Evolutionary conservation across 2,329 filamentous ascomycete genomes (phyloP).

Genomic region (Aureobasidium sp.): DNA sequence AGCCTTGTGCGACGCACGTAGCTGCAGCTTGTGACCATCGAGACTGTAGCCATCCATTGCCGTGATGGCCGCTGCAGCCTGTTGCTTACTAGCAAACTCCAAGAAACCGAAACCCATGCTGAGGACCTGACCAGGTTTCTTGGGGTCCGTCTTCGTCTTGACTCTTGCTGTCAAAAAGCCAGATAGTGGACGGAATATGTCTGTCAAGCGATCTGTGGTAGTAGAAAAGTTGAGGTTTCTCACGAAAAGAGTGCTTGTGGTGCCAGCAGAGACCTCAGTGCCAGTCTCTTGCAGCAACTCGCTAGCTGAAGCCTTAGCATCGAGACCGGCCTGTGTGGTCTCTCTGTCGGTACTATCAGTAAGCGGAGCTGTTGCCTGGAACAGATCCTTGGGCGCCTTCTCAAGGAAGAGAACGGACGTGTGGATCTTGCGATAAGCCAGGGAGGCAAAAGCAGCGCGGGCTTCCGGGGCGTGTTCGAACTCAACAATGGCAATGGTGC

Average conservation of each 20-base stretch:
- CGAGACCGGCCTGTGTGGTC: constrained; percentile 25
- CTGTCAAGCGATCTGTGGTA: constrained; percentile 65
- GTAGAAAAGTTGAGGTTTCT: constrained; percentile 92
- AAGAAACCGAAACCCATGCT: constrained; percentile 98
- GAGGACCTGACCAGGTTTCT: constrained; percentile 76
- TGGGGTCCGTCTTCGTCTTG: constrained; percentile 90
- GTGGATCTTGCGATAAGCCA: constrained; percentile 86
- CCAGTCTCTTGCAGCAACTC: constrained; percentile 54
- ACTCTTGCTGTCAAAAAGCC: constrained; percentile 86
- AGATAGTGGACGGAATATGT: constrained; percentile 72
- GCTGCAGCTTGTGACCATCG: constrained; percentile 77
- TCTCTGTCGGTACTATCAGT: constrained; percentile 25
- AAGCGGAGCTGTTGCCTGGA: constrained; percentile 36
- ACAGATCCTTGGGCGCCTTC: constrained; percentile 81
- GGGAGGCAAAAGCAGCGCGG: constrained; percentile 71
- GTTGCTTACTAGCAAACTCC: constrained; percentile 71
- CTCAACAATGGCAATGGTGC: constrained; percentile 89
- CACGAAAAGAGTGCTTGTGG: constrained; percentile 69
- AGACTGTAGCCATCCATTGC: constrained; percentile 85
- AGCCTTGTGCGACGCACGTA: constrained; percentile 81
- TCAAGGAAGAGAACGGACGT: constrained; percentile 89
- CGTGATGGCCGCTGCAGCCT: constrained; percentile 71
- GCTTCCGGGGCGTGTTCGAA: constrained; percentile 74
- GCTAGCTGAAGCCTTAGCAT: constrained; percentile 57
- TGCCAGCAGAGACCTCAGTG: constrained; percentile 50